These are phyloP conservation scores for Cucurbita argyrosperma DNA, from an alignment of 306 rosid species.

Conservation along the genomic window DNA sequence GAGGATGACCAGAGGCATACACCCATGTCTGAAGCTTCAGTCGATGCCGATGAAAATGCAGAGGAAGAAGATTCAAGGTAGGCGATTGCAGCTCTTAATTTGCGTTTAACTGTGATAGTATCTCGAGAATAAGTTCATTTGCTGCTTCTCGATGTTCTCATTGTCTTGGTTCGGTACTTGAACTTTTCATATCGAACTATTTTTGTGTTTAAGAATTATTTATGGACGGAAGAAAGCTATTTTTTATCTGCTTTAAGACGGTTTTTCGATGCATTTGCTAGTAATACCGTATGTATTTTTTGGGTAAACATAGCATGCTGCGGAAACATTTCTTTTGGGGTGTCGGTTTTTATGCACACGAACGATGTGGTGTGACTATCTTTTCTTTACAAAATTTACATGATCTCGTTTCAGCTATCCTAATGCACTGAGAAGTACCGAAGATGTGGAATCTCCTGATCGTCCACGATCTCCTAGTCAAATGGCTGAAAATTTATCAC, in stretches of 20 bases:
- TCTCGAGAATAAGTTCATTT: not conserved
- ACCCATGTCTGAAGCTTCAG: constrained; percentile 56
- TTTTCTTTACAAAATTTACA: constrained; percentile 8
- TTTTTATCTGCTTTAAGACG: not conserved
- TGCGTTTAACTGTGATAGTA: not conserved
- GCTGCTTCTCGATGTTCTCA: not conserved
- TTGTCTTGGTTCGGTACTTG: not conserved
- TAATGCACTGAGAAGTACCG: constrained; percentile 31
- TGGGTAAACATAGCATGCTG: not conserved
- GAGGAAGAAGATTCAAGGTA: constrained; percentile 67
- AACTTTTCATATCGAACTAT: not conserved
- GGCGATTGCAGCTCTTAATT: constrained; percentile 16
- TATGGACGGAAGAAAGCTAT: not conserved
- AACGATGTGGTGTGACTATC: not conserved
- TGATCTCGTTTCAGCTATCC: constrained; percentile 29
- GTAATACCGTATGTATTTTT: not conserved
- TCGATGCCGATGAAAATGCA: constrained; percentile 47
- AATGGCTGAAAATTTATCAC: constrained; percentile 37
- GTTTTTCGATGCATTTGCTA: not conserved
- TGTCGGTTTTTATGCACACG: not conserved
- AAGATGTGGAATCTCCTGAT: constrained; percentile 56
- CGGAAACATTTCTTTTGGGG: not conserved
- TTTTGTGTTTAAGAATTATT: not conserved
- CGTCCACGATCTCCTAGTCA: constrained; percentile 43
- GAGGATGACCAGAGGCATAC: constrained; percentile 61